These are phyloP conservation scores for Talaromyces sp. DNA, from an alignment of 2,329 filamentous ascomycete genomes.

Conservation along the genomic window DNA sequence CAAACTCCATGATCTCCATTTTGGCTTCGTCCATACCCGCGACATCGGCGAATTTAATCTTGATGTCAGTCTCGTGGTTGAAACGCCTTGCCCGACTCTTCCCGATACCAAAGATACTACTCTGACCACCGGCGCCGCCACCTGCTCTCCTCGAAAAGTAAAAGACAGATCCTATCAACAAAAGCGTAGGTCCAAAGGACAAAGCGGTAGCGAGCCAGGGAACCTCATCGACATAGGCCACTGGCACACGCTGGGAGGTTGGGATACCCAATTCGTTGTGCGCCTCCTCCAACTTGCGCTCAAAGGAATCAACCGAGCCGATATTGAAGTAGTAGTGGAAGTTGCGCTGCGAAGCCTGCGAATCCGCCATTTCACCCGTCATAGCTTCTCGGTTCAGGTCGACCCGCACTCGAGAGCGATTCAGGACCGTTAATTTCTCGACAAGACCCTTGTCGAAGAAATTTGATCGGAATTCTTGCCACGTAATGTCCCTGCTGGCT, in stretches of 20 bases:
- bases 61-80: slow-evolving; percentile 93
- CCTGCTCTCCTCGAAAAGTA: slow-evolving; percentile 75
- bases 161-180: slow-evolving; percentile 78
- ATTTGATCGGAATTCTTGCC: slow-evolving; percentile 90
- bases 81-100: slow-evolving; percentile 95
- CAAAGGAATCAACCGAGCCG: slow-evolving; percentile 89
- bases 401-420: slow-evolving; percentile 73
- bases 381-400: slow-evolving; percentile 73
- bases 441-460: slow-evolving; percentile 96
- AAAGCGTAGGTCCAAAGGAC: slow-evolving; percentile 78
- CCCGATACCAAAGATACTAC: slow-evolving; percentile 91
- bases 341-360: slow-evolving; percentile 61
- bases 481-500: slow-evolving; percentile 78
- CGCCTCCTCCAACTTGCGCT: slow-evolving; percentile 80
- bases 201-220: slow-evolving; percentile 68
- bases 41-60: slow-evolving; percentile 95
- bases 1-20: slow-evolving; percentile 98
- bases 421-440: slow-evolving; percentile 80
- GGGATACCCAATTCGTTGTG: slow-evolving; percentile 86
- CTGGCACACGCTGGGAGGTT: slow-evolving; percentile 80
- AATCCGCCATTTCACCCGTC: slow-evolving; percentile 69
- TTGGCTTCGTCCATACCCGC: slow-evolving; percentile 98
- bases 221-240: slow-evolving; percentile 78
- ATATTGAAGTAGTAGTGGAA: slow-evolving; percentile 94
- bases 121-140: slow-evolving; percentile 60